Evolutionary conservation across 306 rosid genomes (phyloP).

Genomic region (Rosa rugosa): DNA sequence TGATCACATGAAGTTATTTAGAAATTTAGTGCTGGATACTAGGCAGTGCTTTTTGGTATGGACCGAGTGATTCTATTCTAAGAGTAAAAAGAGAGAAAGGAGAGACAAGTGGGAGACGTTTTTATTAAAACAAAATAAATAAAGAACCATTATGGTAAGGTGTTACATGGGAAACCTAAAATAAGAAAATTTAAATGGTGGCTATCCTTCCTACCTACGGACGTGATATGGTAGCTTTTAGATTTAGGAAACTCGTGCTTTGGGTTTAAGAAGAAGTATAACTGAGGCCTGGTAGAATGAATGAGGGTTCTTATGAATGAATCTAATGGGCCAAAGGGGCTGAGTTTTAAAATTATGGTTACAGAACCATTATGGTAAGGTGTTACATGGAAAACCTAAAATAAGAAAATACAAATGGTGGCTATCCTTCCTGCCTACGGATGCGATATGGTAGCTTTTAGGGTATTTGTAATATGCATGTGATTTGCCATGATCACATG

Average conservation of each 20-base stretch:
- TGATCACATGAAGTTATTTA: not conserved
- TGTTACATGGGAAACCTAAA: not conserved
- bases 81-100: not conserved
- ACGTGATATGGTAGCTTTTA: not conserved
- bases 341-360: not conserved
- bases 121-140: not conserved
- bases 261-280: not conserved
- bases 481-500: not conserved
- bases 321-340: not conserved
- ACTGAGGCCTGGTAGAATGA: not conserved
- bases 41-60: not conserved
- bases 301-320: not conserved
- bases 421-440: not conserved
- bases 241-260: not conserved
- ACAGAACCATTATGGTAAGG: too few relatives aligned
- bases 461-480: not conserved
- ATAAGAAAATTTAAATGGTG: not conserved
- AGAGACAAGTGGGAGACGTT: not conserved
- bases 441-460: not conserved
- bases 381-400: too few relatives aligned
- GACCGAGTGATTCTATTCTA: not conserved
- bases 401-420: not conserved
- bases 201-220: not conserved
- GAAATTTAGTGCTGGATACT: not conserved
- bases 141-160: not conserved